Percentiles rank a stretch among this genome's conserved stretches.
Evolutionary conservation across 2,329 filamentous ascomycete species (phyloP).

Genomic region (Bisporella sp.): DNA sequence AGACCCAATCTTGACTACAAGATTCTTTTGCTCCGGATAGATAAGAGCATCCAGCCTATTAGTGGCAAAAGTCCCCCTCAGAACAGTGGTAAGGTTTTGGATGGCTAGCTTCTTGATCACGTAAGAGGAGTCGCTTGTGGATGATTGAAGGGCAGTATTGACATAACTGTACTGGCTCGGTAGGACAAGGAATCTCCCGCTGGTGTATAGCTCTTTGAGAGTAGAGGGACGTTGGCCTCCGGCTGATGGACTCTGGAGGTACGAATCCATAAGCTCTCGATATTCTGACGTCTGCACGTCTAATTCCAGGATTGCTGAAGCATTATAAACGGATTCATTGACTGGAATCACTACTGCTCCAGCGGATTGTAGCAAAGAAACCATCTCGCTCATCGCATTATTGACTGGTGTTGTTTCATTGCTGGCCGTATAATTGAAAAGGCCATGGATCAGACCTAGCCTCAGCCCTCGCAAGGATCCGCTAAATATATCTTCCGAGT

Average conservation of each 20-base stretch:
- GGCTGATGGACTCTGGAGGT: conserved; percentile 41
- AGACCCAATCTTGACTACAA: conserved; percentile 51
- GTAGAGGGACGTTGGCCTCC: conserved; percentile 35
- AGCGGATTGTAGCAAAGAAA: conserved; percentile 36
- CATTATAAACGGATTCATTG: conserved; percentile 42
- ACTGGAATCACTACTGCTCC: conserved; percentile 46
- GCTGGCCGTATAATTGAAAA: conserved; percentile 46
- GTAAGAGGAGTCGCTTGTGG: conserved; percentile 45
- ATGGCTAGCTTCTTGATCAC: conserved; percentile 39
- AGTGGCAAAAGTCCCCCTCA: conserved; percentile 42
- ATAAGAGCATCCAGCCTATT: conserved; percentile 49
- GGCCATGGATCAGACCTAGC: conserved; percentile 37
- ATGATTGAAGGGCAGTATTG: conserved; percentile 41
- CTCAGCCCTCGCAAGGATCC: conserved; percentile 33
- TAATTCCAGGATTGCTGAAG: conserved; percentile 39
- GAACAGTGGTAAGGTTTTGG: conserved; percentile 40
- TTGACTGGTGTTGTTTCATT: conserved; percentile 52
- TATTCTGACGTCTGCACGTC: conserved; percentile 59
- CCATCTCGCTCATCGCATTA: conserved; percentile 39
- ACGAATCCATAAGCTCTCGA: conserved; percentile 45
- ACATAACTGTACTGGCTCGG: conserved; percentile 51
- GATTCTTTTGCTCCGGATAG: conserved; percentile 58
- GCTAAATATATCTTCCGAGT: conserved; percentile 29
- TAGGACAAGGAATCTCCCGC: conserved; percentile 50
- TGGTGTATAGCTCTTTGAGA: conserved; percentile 42